phyloP scores from a whole-genome alignment of 345 rosid species.

The Citrus mangshanensis region DNA sequence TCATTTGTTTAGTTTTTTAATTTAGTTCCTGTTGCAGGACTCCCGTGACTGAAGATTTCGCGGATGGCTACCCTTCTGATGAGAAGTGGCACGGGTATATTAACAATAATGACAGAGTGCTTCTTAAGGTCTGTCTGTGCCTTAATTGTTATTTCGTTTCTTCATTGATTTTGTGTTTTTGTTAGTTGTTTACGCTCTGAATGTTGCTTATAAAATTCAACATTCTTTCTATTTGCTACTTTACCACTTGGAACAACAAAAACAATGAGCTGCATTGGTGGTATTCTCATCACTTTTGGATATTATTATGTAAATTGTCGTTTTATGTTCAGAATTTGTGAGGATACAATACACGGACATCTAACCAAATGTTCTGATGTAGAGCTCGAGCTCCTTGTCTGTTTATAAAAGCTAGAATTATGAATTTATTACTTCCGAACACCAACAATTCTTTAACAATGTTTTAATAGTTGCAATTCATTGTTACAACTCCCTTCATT shows the following conservation, averaged over 20 bases:
- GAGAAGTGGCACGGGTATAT: slow-evolving; percentile 98
- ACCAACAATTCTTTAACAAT: background rate
- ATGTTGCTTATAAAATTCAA: background rate
- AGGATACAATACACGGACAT: background rate
- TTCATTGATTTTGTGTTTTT: background rate
- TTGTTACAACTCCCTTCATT: background rate
- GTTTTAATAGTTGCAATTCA: background rate
- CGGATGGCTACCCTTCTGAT: slow-evolving; percentile 81
- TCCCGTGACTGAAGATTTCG: slow-evolving; percentile 62
- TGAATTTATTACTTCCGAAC: background rate
- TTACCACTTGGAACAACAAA: background rate
- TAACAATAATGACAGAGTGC: slow-evolving; percentile 82
- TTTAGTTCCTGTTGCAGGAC: slow-evolving; percentile 37
- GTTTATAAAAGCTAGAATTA: background rate
- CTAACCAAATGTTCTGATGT: background rate
- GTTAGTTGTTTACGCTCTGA: background rate
- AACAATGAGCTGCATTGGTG: background rate
- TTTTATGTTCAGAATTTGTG: background rate
- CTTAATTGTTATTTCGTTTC: background rate
- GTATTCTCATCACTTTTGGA: background rate
- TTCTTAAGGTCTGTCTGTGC: slow-evolving; percentile 61
- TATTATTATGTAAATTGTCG: background rate
- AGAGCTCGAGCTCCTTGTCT: background rate
- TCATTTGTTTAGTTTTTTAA: background rate
- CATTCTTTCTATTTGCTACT: background rate